Conservation (phyloP, 176 grass and related monocot genomes). For the Hordeum vulgare region MorexV3_pseudomolecules_assembly NC_058522.1:549547125-549547624, state of each 20-base stretch:
- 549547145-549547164: constrained; percentile 6
- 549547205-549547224: neutral
- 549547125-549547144: neutral
- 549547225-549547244: neutral
- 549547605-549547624: neutral
- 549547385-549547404: constrained; percentile 17
- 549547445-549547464: neutral
- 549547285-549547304: constrained; percentile 14
- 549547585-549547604: neutral
- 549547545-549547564: constrained; percentile 38
- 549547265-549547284: constrained; percentile 5
- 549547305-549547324: constrained; percentile 48
- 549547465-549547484: constrained; percentile 42
- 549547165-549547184: neutral
- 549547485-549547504: neutral
- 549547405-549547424: constrained; percentile 37
- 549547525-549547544: constrained; percentile 65
- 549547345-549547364: constrained; percentile 54
- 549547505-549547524: neutral
- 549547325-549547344: neutral
- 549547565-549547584: neutral
- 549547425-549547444: constrained; percentile 35
- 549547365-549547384: constrained; percentile 30
- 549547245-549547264: neutral
- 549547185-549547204: constrained; percentile 46